Percentiles rank a stretch among this genome's conserved stretches.
Evolutionary conservation across 2,329 filamentous ascomycete genomes (phyloP).

Genomic region (Apiospora sp.): DNA sequence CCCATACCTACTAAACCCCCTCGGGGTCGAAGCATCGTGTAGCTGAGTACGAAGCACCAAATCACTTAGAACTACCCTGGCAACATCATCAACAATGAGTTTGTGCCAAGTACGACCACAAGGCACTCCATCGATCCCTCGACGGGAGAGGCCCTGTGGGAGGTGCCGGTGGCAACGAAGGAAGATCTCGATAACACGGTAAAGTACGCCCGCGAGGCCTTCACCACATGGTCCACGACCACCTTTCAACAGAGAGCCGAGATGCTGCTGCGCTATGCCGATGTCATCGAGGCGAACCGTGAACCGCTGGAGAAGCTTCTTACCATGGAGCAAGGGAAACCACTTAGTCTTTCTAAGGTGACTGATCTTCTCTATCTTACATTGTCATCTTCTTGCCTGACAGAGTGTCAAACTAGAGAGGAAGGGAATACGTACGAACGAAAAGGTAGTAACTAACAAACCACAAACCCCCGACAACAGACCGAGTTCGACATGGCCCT

Average conservation of each 20-base stretch:
- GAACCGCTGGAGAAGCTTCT: slow-evolving; percentile 36
- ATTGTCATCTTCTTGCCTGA: no score
- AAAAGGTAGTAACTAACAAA: not conserved
- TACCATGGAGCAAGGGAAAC: slow-evolving; percentile 42
- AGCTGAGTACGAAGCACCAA: no score
- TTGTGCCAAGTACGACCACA: slow-evolving; percentile 18
- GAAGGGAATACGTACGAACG: no score
- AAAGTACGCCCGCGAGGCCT: slow-evolving; percentile 44
- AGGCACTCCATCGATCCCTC: slow-evolving; percentile 41
- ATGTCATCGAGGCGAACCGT: slow-evolving; percentile 35
- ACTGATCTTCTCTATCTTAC: no score
- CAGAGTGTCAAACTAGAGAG: no score
- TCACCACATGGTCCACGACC: slow-evolving; percentile 45
- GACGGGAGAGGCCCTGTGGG: slow-evolving; percentile 41
- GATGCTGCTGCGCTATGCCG: slow-evolving; percentile 37
- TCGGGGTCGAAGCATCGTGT: not conserved
- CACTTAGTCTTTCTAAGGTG: slow-evolving; percentile 36
- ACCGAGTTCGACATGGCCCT: slow-evolving; percentile 37
- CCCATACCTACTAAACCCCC: not conserved
- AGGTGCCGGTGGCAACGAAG: slow-evolving; percentile 48
- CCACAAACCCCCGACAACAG: not conserved
- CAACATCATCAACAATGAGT: slow-evolving; percentile 28
- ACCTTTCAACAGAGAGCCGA: slow-evolving; percentile 35
- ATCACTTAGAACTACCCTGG: slow-evolving; percentile 20
- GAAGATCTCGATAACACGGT: slow-evolving; percentile 51